A percentile compares a stretch with the other conserved stretches of the same genome.
Conservation (phyloP, 495 filamentous ascomycete genomes). For the Trichoderma erinaceum region DNA sequence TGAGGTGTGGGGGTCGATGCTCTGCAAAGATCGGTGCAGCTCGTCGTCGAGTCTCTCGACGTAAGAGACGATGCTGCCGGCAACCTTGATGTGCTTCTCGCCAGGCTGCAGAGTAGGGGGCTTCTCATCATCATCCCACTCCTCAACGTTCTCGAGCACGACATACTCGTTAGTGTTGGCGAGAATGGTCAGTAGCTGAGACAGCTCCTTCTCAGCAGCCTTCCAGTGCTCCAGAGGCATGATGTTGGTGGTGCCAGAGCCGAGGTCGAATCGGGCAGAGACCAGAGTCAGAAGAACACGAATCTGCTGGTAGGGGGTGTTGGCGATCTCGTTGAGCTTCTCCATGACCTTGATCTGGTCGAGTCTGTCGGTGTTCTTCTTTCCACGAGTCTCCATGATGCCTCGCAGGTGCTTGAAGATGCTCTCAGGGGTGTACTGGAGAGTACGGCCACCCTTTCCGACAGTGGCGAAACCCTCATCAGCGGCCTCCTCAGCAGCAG, state of each 20-base stretch:
- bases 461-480: constrained; percentile 85
- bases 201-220: constrained; percentile 78
- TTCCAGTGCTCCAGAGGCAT: constrained; percentile 99
- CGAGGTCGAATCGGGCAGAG: constrained; percentile 90
- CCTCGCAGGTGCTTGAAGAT: constrained; percentile 93
- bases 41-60: constrained; percentile 96
- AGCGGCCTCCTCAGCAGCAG: constrained; percentile 49
- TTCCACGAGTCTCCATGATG: constrained; percentile 91
- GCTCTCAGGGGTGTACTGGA: constrained; percentile 91
- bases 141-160: constrained; percentile 84
- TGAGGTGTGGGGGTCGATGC: constrained; percentile 95
- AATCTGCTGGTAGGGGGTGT: constrained; percentile 88
- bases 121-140: constrained; percentile 99
- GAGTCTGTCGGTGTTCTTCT: constrained; percentile 93
- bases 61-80: constrained; percentile 89
- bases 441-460: constrained; percentile 74
- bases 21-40: constrained; percentile 89
- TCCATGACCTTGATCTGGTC: constrained; percentile 98
- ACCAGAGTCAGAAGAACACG: constrained; percentile 87
- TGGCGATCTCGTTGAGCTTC: constrained; percentile 82
- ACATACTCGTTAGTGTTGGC: constrained; percentile 71
- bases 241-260: constrained; percentile 68
- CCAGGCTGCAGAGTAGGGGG: constrained; percentile 62
- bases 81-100: constrained; percentile 75
- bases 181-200: constrained; percentile 67